phyloP scores from a whole-genome alignment of 2,329 filamentous ascomycete genomes.

The Penicillium vulpinum region DNA sequence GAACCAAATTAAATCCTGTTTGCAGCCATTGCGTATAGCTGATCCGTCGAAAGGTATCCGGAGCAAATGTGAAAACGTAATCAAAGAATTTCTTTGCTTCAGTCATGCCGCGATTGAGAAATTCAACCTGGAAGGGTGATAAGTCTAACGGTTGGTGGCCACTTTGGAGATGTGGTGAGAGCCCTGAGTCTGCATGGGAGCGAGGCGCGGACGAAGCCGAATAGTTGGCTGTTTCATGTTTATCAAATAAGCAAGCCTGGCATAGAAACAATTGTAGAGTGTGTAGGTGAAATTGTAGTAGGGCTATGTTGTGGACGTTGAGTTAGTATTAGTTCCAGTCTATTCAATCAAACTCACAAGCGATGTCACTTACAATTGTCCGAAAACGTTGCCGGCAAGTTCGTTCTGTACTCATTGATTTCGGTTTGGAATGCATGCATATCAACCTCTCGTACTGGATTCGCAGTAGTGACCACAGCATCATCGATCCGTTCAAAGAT shows the following conservation, averaged over 20 bases:
- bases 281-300: neutral
- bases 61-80: neutral
- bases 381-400: neutral
- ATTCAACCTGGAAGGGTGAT: neutral
- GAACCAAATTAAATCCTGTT: slow-evolving; percentile 4
- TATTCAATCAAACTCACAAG: neutral
- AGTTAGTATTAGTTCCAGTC: neutral
- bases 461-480: neutral
- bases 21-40: slow-evolving; percentile 2
- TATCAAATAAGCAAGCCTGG: slow-evolving; percentile 6
- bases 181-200: neutral
- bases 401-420: neutral
- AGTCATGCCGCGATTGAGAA: neutral
- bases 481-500: slow-evolving; percentile 7
- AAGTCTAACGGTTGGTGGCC: neutral
- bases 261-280: slow-evolving; percentile 5
- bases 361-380: neutral
- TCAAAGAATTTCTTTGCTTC: slow-evolving; percentile 2
- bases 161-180: neutral
- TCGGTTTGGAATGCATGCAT: slow-evolving; percentile 1
- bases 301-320: neutral
- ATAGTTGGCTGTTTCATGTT: neutral
- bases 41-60: neutral
- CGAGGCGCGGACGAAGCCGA: neutral
- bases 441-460: neutral